phyloP scores from a whole-genome alignment of 495 filamentous ascomycete species.

The Aspergillus asperescens region DNA sequence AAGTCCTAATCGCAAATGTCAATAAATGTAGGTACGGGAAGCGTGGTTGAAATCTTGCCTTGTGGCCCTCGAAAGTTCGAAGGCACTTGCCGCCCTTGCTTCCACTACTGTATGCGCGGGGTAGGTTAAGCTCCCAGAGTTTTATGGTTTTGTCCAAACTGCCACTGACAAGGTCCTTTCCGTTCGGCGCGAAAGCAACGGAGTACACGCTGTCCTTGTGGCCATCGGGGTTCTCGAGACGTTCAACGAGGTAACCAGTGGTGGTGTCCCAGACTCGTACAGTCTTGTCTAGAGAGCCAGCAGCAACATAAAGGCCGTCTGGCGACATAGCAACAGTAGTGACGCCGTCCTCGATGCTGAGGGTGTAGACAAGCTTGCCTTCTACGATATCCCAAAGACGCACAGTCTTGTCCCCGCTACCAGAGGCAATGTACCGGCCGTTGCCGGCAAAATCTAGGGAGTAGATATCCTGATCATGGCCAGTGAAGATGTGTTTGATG shows the following conservation, averaged over 20 bases:
- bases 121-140: conserved; percentile 80
- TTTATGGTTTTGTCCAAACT: conserved; percentile 94
- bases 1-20: conserved; percentile 59
- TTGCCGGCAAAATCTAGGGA: conserved; percentile 87
- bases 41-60: conserved; percentile 62
- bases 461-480: conserved; percentile 91
- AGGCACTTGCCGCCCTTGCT: conserved; percentile 75
- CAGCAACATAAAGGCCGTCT: conserved; percentile 78
- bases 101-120: conserved; percentile 56
- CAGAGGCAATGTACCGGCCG: conserved; percentile 82
- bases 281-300: conserved; percentile 84
- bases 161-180: conserved; percentile 80
- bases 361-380: conserved; percentile 64
- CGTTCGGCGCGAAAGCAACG: conserved; percentile 84
- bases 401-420: conserved; percentile 82
- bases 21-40: background rate
- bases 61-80: conserved; percentile 86
- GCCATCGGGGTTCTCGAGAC: conserved; percentile 78
- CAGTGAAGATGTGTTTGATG: conserved; percentile 76
- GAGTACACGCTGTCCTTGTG: conserved; percentile 93
- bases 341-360: conserved; percentile 85
- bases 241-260: conserved; percentile 74
- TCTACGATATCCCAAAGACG: conserved; percentile 84
- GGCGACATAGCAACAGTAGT: conserved; percentile 91
- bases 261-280: conserved; percentile 84